A percentile compares a stretch with the other conserved stretches of the same genome.
Conservation (phyloP, 2,329 filamentous ascomycete genomes). For the Teratosphaeria nubilosa region DNA sequence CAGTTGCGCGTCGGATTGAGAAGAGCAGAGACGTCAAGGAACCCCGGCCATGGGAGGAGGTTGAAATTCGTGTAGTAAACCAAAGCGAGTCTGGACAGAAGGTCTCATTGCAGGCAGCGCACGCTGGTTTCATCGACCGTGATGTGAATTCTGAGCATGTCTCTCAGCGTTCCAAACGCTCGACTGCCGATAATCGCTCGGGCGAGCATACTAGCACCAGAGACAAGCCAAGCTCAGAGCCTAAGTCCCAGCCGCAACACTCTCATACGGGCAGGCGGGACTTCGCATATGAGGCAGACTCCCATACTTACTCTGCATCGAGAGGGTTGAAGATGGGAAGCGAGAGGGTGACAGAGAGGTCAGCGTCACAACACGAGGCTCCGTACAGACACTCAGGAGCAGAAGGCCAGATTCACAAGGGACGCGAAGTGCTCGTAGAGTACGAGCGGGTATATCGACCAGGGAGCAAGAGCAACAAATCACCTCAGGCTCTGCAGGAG, state of each 20-base stretch:
- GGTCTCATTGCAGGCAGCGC: not conserved
- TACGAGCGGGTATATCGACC: not conserved
- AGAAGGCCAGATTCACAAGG: not conserved
- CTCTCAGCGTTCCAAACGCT: not conserved
- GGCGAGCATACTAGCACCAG: not conserved
- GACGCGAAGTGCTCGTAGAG: not conserved
- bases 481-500: not conserved
- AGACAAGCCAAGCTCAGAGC: not conserved
- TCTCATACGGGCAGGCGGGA: not conserved
- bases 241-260: not conserved
- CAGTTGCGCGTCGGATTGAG: slow-evolving; percentile 16
- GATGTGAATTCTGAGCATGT: not conserved
- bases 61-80: not conserved
- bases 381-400: not conserved
- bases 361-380: not conserved
- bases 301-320: not conserved
- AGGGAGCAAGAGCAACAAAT: not conserved
- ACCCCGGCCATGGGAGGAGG: slow-evolving; percentile 3
- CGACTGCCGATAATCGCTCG: not conserved
- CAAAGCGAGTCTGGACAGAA: not conserved
- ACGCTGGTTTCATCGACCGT: not conserved
- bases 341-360: not conserved
- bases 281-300: not conserved
- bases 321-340: not conserved
- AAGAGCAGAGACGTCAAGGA: slow-evolving; percentile 9